These are phyloP conservation scores for Aethionema arabicum DNA, from an alignment of 345 rosid genomes.

Conservation along the genomic window DNA sequence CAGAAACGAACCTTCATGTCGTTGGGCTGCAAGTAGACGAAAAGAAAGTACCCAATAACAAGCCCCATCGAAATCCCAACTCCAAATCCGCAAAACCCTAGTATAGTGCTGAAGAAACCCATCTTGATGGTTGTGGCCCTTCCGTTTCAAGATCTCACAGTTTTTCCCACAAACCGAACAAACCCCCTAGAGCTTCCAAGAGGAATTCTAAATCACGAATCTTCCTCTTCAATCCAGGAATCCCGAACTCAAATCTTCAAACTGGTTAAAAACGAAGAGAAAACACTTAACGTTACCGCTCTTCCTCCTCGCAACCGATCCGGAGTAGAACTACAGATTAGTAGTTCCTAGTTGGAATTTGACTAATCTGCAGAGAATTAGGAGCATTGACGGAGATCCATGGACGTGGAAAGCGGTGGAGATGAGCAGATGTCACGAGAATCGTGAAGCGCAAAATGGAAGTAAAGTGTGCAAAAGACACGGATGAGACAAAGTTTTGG, in stretches of 20 bases:
- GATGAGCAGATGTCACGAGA: constrained; percentile 31
- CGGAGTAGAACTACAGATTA: not conserved
- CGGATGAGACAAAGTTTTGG: not conserved
- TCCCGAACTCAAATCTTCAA: not conserved
- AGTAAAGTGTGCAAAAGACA: constrained; percentile 19
- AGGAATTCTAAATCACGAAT: constrained; percentile 11
- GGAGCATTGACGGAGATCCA: constrained; percentile 28
- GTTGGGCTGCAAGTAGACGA: constrained; percentile 71
- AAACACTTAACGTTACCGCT: not conserved
- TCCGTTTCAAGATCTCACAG: constrained; percentile 15
- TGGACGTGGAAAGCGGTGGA: constrained; percentile 28
- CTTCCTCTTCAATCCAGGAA: not conserved
- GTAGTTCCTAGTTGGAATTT: not conserved
- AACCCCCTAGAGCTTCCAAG: not conserved
- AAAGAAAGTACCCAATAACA: constrained; percentile 67
- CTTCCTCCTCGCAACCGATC: constrained; percentile 7
- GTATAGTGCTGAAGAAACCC: constrained; percentile 70
- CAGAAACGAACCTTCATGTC: constrained; percentile 62
- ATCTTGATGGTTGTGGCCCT: constrained; percentile 33
- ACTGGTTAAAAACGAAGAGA: not conserved
- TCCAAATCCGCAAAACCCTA: constrained; percentile 87
- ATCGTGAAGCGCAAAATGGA: constrained; percentile 29
- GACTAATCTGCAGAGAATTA: constrained; percentile 7
- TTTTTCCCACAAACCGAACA: constrained; percentile 28
- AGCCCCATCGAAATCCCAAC: constrained; percentile 79